These are phyloP conservation scores for Phytophthora constricta DNA, from an alignment of 352 stramenopile species.

Conservation along the genomic window DNA sequence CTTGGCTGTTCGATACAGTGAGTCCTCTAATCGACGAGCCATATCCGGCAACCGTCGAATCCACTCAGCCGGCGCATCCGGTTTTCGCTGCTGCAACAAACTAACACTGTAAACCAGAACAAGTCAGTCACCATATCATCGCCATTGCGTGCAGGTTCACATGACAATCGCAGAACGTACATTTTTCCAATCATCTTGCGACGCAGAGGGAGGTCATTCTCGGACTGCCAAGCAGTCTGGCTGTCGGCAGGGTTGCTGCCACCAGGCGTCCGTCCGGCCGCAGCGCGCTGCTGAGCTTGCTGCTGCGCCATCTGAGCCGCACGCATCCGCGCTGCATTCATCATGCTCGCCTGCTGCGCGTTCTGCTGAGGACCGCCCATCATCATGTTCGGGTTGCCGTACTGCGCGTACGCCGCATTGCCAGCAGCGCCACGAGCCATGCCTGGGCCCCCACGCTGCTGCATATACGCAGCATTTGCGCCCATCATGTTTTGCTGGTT, in stretches of 20 bases:
- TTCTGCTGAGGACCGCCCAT: slow-evolving; percentile 43
- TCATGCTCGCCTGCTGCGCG: slow-evolving; percentile 41
- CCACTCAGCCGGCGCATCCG: slow-evolving; percentile 97
- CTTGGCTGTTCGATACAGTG: slow-evolving; percentile 94
- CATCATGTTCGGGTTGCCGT: slow-evolving; percentile 79
- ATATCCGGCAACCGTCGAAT: slow-evolving; percentile 98
- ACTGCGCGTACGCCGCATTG: slow-evolving; percentile 58
- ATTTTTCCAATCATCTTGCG: slow-evolving; percentile 94
- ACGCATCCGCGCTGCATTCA: slow-evolving; percentile 57
- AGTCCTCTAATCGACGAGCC: slow-evolving; percentile 97
- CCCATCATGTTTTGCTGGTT: slow-evolving; percentile 72
- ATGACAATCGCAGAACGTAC: slow-evolving; percentile 41
- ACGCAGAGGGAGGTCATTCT: slow-evolving; percentile 86
- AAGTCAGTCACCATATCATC: background rate
- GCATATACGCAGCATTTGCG: slow-evolving; percentile 65
- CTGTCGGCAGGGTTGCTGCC: slow-evolving; percentile 44
- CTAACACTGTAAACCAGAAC: slow-evolving; percentile 74
- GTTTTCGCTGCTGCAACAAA: slow-evolving; percentile 96
- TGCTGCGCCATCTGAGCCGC: slow-evolving; percentile 47
- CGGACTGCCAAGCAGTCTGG: slow-evolving; percentile 85
- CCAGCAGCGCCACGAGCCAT: slow-evolving; percentile 58
- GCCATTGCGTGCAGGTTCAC: background rate
- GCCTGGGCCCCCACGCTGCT: slow-evolving; percentile 58
- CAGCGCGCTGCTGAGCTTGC: slow-evolving; percentile 60
- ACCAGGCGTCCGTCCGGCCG: slow-evolving; percentile 41